These are phyloP conservation scores for Candida argentea DNA, from an alignment of 805 yeast genomes.

Conservation along the genomic window DNA sequence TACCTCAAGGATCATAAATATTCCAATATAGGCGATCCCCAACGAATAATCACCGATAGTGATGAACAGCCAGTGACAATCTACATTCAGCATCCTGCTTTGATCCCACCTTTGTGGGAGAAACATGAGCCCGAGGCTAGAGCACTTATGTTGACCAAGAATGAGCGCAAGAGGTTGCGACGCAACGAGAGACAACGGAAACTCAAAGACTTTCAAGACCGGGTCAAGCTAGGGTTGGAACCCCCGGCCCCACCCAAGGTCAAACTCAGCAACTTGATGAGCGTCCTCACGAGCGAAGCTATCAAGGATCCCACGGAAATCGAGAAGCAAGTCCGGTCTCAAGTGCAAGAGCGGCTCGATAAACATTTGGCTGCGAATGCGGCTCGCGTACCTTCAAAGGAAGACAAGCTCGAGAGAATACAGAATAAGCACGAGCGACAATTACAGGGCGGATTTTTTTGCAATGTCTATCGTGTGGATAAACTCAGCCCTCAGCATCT, in stretches of 20 bases:
- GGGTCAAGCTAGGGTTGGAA: slow-evolving; percentile 69
- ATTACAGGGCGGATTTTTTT: slow-evolving; percentile 38
- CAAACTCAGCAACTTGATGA: slow-evolving; percentile 75
- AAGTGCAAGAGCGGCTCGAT: slow-evolving; percentile 51
- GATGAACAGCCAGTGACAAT: slow-evolving; percentile 44
- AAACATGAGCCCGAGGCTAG: slow-evolving; percentile 27
- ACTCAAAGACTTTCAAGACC: slow-evolving; percentile 65
- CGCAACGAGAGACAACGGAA: slow-evolving; percentile 54
- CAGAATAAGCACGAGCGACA: slow-evolving; percentile 33
- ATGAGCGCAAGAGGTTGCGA: slow-evolving; percentile 66
- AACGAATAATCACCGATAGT: slow-evolving; percentile 21
- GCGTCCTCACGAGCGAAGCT: slow-evolving; percentile 75
- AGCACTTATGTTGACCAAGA: slow-evolving; percentile 58
- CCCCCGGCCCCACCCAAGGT: slow-evolving; percentile 89
- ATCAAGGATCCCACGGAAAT: slow-evolving; percentile 83
- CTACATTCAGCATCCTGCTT: slow-evolving; percentile 80
- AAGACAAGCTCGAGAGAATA: slow-evolving; percentile 43
- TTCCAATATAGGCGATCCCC: slow-evolving; percentile 18
- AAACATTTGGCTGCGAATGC: slow-evolving; percentile 55
- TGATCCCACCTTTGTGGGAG: slow-evolving; percentile 52
- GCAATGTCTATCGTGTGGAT: slow-evolving; percentile 51
- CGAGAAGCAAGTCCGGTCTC: slow-evolving; percentile 59
- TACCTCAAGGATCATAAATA: slow-evolving; percentile 34
- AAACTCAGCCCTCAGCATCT: slow-evolving; percentile 56
- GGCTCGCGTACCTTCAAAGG: slow-evolving; percentile 50